Percentiles rank a stretch among this genome's conserved stretches.
Evolutionary conservation across 148 eudicot species (phyloP).

Genomic region (Camellia lanceoleosa): DNA sequence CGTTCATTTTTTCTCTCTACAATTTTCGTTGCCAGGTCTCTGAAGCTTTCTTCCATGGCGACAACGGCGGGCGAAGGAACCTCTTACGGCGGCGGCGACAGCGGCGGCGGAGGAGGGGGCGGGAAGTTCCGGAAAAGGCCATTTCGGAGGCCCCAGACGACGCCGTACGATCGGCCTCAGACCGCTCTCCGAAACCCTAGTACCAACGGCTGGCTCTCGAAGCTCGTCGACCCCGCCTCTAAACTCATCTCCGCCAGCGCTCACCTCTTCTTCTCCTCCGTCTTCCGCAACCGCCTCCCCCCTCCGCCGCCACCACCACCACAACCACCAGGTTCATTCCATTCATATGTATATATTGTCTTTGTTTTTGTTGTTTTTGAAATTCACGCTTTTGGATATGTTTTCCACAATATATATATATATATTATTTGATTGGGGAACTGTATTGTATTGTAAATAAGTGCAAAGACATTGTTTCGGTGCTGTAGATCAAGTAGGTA

Average conservation of each 20-base stretch:
- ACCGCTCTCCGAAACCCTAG: constrained; percentile 49
- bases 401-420: not conserved
- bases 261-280: constrained; percentile 54
- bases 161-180: constrained; percentile 83
- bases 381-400: not conserved
- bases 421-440: not conserved
- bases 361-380: not conserved
- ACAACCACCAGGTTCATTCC: constrained; percentile 31
- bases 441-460: not conserved
- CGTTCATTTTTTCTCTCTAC: constrained; percentile 13
- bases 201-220: constrained; percentile 56
- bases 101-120: constrained; percentile 49
- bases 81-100: constrained; percentile 30
- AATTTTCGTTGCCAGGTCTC: not conserved
- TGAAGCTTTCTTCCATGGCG: constrained; percentile 28
- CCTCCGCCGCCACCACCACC: constrained; percentile 50
- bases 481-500: not conserved
- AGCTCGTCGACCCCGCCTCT: constrained; percentile 80
- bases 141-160: constrained; percentile 36
- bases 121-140: constrained; percentile 62
- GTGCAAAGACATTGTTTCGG: not conserved
- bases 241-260: constrained; percentile 66
- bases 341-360: not conserved
- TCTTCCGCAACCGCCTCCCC: constrained; percentile 69
- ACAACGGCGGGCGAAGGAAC: constrained; percentile 35